Conservation (phyloP, 495 filamentous ascomycete genomes). For the Xylaria venustula region DNA sequence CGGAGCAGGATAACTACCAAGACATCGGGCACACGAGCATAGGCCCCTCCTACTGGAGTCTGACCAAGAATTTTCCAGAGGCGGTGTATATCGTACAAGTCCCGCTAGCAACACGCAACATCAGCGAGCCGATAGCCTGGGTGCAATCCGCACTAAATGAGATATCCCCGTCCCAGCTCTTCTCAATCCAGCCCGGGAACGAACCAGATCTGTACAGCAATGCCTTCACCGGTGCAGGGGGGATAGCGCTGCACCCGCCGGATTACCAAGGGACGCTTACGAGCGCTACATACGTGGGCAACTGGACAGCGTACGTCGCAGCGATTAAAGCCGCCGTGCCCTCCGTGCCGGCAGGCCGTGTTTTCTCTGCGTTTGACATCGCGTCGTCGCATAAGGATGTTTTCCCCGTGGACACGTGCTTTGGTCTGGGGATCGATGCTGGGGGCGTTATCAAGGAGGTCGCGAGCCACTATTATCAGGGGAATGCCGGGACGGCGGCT, state of each 20-base stretch:
- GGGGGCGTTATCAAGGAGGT: slow-evolving; percentile 25
- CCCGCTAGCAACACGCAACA: slow-evolving; percentile 28
- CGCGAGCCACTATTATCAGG: slow-evolving; percentile 30
- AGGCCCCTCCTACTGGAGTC: slow-evolving; percentile 26
- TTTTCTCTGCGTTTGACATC: slow-evolving; percentile 29
- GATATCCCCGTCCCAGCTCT: slow-evolving; percentile 24
- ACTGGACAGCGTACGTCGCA: slow-evolving; percentile 26
- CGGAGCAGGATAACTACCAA: slow-evolving; percentile 30
- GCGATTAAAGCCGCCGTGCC: slow-evolving; percentile 19
- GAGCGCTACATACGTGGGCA: slow-evolving; percentile 30
- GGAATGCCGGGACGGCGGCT: slow-evolving; percentile 18
- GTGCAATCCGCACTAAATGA: slow-evolving; percentile 21
- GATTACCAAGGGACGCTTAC: slow-evolving; percentile 26
- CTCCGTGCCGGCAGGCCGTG: slow-evolving; percentile 14
- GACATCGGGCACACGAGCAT: slow-evolving; percentile 28
- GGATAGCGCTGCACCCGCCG: slow-evolving; percentile 25
- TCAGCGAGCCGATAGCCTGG: slow-evolving; percentile 30
- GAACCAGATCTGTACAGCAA: slow-evolving; percentile 28
- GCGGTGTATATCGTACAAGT: slow-evolving; percentile 31
- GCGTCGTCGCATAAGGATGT: slow-evolving; percentile 19
- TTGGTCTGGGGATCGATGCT: slow-evolving; percentile 27
- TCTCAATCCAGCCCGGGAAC: slow-evolving; percentile 30
- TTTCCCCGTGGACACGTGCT: slow-evolving; percentile 26
- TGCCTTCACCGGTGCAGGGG: slow-evolving; percentile 19
- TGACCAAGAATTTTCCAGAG: slow-evolving; percentile 23